phyloP scores from a whole-genome alignment of 202 grass and related monocot species.

The Setaria viridis region DNA sequence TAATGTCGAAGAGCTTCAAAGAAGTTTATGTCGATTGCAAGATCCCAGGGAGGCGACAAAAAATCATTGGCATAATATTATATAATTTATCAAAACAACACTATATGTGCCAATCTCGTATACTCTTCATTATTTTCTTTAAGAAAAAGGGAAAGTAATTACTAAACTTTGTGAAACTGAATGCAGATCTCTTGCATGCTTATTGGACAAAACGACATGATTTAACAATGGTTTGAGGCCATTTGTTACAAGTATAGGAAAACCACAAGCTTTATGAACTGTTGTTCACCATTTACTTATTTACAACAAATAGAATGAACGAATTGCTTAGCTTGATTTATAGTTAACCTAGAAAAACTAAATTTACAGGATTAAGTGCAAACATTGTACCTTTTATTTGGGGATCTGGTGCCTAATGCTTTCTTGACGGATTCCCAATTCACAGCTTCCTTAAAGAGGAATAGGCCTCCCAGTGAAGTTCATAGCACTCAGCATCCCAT shows the following conservation, averaged over 20 bases:
- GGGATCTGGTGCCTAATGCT: neutral
- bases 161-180: neutral
- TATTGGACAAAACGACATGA: neutral
- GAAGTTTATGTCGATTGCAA: neutral
- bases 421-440: constrained; percentile 5
- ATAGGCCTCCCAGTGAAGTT: constrained; percentile 58
- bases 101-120: neutral
- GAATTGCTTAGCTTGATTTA: neutral
- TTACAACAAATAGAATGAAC: neutral
- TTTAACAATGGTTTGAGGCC: neutral
- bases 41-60: neutral
- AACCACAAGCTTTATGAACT: neutral
- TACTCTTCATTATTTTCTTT: neutral
- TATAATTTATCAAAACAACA: neutral
- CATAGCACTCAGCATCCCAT: constrained; percentile 57
- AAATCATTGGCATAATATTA: neutral
- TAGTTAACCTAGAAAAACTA: neutral
- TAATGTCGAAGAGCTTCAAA: neutral
- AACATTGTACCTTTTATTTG: constrained; percentile 15
- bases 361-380: neutral
- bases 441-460: constrained; percentile 54
- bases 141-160: neutral
- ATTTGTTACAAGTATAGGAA: neutral
- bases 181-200: neutral
- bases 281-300: neutral